Evolutionary conservation across 1,139 yeast genomes (phyloP).

Genomic region (Blastobotrys arbuscula): DNA sequence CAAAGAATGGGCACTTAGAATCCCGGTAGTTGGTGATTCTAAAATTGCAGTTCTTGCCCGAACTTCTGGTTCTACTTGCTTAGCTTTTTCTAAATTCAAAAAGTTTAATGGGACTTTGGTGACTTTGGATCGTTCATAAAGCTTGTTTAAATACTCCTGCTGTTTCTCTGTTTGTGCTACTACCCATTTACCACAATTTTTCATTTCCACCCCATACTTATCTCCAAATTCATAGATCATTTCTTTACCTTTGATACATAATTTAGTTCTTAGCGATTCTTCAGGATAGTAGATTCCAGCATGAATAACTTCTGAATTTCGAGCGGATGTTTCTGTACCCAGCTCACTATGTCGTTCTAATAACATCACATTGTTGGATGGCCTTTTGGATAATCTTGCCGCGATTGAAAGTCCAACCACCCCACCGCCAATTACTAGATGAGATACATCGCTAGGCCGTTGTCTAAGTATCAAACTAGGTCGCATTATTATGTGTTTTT

Average conservation of each 20-base stretch:
- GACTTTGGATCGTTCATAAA: conserved; percentile 45
- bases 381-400: conserved; percentile 48
- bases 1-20: conserved; percentile 72
- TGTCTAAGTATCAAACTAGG: background rate
- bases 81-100: conserved; percentile 43
- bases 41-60: conserved; percentile 56
- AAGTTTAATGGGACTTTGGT: conserved; percentile 54
- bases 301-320: conserved; percentile 90
- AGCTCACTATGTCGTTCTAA: conserved; percentile 60
- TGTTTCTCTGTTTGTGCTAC: conserved; percentile 74
- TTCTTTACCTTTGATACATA: conserved; percentile 72
- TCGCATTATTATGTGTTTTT: background rate
- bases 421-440: conserved; percentile 83
- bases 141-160: conserved; percentile 48
- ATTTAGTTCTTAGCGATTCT: conserved; percentile 56
- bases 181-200: conserved; percentile 79
- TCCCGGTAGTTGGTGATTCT: conserved; percentile 82
- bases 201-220: conserved; percentile 49
- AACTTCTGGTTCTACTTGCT: conserved; percentile 56
- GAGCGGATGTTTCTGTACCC: conserved; percentile 77
- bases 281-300: conserved; percentile 82
- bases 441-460: conserved; percentile 55
- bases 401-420: conserved; percentile 82
- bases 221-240: conserved; percentile 52
- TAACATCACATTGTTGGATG: conserved; percentile 50